A percentile compares a stretch with the other conserved stretches of the same genome.
These are phyloP conservation scores for Kwoniella bestiolae DNA, from an alignment of 768 basidiomycete species.

Conservation along the genomic window DNA sequence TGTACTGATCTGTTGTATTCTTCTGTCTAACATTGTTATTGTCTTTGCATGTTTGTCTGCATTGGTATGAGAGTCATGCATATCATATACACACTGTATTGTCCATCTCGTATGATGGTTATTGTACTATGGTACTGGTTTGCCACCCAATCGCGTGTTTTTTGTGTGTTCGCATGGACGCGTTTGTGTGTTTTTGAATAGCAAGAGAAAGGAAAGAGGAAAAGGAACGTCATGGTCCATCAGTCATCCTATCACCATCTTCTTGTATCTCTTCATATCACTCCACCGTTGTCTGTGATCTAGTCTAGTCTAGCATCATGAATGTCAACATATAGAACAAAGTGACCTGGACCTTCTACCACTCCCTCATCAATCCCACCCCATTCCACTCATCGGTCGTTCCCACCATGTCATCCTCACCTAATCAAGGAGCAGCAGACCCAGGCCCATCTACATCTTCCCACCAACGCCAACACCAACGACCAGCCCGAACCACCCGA, in stretches of 20 bases:
- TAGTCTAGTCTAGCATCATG: no score
- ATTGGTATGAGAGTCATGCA: no score
- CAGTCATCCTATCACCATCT: no score
- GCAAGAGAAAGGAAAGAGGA: not conserved
- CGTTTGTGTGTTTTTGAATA: not conserved
- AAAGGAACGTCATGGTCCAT: not conserved
- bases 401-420: not conserved
- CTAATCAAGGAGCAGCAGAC: not conserved
- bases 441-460: not conserved
- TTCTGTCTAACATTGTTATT: no score
- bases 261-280: not conserved
- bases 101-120: no score
- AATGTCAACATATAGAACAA: not conserved
- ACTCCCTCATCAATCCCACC: no score
- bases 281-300: no score
- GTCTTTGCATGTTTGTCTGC: no score
- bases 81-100: no score
- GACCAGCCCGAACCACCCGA: not conserved
- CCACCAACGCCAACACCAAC: not conserved
- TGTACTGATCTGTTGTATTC: no score
- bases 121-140: no score
- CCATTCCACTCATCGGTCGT: not conserved
- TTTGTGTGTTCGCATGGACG: not conserved
- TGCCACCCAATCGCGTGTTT: slow-evolving; percentile 6
- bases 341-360: no score